These are phyloP conservation scores for Albophoma yamanashiensis DNA, from an alignment of 2,329 filamentous ascomycete species.

Conservation along the genomic window DNA sequence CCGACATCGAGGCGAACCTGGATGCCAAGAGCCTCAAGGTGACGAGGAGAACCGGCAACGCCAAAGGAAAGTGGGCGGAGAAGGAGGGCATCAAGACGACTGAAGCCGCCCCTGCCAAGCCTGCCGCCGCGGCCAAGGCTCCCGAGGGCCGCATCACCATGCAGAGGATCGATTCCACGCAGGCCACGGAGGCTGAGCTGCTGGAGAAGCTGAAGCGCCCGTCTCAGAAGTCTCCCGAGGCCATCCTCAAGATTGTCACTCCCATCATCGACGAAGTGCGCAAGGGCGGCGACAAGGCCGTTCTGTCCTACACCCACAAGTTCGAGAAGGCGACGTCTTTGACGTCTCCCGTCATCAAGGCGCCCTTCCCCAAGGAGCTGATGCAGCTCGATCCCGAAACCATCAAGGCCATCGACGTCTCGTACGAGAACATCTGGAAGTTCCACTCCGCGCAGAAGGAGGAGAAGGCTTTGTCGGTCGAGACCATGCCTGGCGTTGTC, in stretches of 20 bases:
- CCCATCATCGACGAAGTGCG: slow-evolving; percentile 89
- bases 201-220: slow-evolving; percentile 71
- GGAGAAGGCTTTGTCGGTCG: slow-evolving; percentile 69
- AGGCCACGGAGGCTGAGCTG: slow-evolving; percentile 54
- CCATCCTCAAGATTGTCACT: slow-evolving; percentile 80
- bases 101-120: slow-evolving; percentile 22
- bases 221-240: slow-evolving; percentile 88
- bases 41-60: slow-evolving; percentile 84
- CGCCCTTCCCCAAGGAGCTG: slow-evolving; percentile 73
- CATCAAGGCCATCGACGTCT: slow-evolving; percentile 83
- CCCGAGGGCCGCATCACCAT: slow-evolving; percentile 59
- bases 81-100: slow-evolving; percentile 58
- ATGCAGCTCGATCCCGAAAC: slow-evolving; percentile 83
- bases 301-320: slow-evolving; percentile 91
- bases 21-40: slow-evolving; percentile 94
- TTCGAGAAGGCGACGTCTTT: slow-evolving; percentile 94
- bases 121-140: slow-evolving; percentile 22
- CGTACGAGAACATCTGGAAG: slow-evolving; percentile 85
- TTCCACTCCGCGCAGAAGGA: slow-evolving; percentile 92
- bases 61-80: slow-evolving; percentile 84
- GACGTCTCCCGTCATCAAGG: slow-evolving; percentile 77
- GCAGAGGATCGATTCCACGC: slow-evolving; percentile 63
- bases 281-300: slow-evolving; percentile 71
- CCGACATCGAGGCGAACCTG: slow-evolving; percentile 84
- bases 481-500: slow-evolving; percentile 95